Evolutionary conservation across 2,329 filamentous ascomycete genomes (phyloP).

Genomic region (Ophiocordyceps robertsii): DNA sequence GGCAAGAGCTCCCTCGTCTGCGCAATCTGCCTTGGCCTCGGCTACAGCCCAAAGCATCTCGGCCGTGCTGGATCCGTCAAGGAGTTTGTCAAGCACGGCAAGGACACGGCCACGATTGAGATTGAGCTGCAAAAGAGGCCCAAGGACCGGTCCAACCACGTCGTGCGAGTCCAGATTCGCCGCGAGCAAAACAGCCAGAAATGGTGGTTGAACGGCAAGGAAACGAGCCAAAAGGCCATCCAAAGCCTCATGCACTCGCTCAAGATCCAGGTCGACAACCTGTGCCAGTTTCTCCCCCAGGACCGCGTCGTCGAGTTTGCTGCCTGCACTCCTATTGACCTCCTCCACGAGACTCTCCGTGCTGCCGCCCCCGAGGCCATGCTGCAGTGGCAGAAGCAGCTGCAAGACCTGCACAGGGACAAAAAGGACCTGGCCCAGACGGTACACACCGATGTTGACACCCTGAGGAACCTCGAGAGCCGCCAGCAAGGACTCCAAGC

Average conservation of each 20-base stretch:
- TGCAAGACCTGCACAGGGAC: conserved; percentile 57
- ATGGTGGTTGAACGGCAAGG: conserved; percentile 64
- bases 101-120: conserved; percentile 66
- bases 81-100: conserved; percentile 89
- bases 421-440: conserved; percentile 50
- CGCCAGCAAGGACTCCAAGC: conserved; percentile 63
- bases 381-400: conserved; percentile 59
- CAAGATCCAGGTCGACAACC: conserved; percentile 90
- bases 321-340: conserved; percentile 63
- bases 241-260: conserved; percentile 54
- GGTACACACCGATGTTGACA: conserved; percentile 45
- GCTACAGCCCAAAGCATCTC: conserved; percentile 68
- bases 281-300: conserved; percentile 94
- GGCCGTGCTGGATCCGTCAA: conserved; percentile 74
- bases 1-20: conserved; percentile 97
- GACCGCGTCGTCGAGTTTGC: conserved; percentile 94
- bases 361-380: conserved; percentile 77
- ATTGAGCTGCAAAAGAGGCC: conserved; percentile 68
- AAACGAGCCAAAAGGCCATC: conserved; percentile 48
- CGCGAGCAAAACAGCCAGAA: conserved; percentile 68
- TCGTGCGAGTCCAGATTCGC: conserved; percentile 65
- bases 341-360: conserved; percentile 74
- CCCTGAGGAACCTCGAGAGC: conserved; percentile 52
- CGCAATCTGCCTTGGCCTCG: conserved; percentile 85
- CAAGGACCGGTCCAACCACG: conserved; percentile 48